Percentiles rank a stretch among this genome's conserved stretches.
phyloP scores from a whole-genome alignment of 1,284 basidiomycete species.

The Xerocomus minutiporus region DNA sequence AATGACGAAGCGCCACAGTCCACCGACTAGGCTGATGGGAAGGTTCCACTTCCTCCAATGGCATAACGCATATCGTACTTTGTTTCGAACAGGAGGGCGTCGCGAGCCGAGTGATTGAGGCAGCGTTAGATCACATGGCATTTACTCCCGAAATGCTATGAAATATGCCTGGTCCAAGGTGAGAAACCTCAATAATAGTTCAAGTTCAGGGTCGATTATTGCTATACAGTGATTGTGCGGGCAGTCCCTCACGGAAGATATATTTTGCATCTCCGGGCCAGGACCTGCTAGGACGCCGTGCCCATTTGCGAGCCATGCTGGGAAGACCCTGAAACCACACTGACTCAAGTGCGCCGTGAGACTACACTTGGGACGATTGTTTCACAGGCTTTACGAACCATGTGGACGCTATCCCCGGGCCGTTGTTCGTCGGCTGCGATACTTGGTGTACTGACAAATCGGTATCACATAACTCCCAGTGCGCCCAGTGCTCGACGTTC shows the following conservation, averaged over 20 bases:
- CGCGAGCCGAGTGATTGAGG: not conserved
- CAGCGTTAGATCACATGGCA: not conserved
- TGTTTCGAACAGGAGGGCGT: no score
- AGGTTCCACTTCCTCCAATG: not conserved
- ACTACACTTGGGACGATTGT: not conserved
- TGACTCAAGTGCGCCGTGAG: not conserved
- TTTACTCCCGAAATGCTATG: not conserved
- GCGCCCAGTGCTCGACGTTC: no score
- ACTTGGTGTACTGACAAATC: not conserved
- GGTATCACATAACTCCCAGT: not conserved
- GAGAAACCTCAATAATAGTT: not conserved
- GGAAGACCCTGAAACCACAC: not conserved
- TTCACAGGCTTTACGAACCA: not conserved
- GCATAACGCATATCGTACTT: not conserved
- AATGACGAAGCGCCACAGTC: not conserved
- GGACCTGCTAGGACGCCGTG: no score
- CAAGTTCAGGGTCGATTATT: not conserved
- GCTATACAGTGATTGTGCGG: not conserved
- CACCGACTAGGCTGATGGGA: not conserved
- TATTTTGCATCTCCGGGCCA: not conserved
- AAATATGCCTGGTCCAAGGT: not conserved
- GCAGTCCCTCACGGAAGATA: not conserved
- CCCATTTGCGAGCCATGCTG: not conserved
- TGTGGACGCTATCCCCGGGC: not conserved
- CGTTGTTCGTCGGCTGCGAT: not conserved